Base-by-base conservation (phyloP, 1,139 yeast species). In the Suhomyces taliae region DNA sequence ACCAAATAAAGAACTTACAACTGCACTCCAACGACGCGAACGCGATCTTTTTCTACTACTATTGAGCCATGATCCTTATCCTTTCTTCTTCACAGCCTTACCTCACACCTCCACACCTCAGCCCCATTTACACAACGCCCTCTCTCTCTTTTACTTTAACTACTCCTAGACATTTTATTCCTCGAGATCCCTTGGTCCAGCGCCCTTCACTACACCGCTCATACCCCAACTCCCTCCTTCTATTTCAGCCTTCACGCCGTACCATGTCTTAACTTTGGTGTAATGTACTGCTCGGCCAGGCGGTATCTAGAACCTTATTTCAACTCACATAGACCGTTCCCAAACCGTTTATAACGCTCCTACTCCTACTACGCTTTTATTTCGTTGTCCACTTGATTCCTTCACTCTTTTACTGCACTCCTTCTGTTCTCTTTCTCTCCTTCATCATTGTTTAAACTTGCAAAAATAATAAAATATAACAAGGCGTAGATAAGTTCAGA, bases 401-500 rank as follows among this genome's bases (percentile, higher is more conserved):
- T 19, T 29, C 32, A 4, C 32, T 9, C 6, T 29, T 29, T 32
- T 11, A 29, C 24, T 14, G 2, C 27, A 33, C n/a, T 29, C 39
- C 11, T 14, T 27, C 39, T n/a, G 8, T 29, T 29, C 32, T 9
- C 7, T 6, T 6, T 29, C 11, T 29, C n/a, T 29, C 32, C 32
- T 29, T 29, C 32, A 9, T 29, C 32, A 9, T 29, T 29, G 32
- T 29, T 29, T 19, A 14, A 8, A 15, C 6, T 42, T 31, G 45
- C 43, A 40, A 46, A 46, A 43, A 41, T 39, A 44, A 46, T 46
- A 46, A 46, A 43, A 46, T 38, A 40, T 40, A 46, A 43, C 46
- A 46, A 35, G 27, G n/a, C 26, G 35, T 39, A 33, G 41, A 36
- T 35, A 35, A 41, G 29, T 39, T 72, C 78, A 72, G 78, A 69